phyloP scores from a whole-genome alignment of 495 filamentous ascomycete genomes.

The Trichoderma asperelloides region DNA sequence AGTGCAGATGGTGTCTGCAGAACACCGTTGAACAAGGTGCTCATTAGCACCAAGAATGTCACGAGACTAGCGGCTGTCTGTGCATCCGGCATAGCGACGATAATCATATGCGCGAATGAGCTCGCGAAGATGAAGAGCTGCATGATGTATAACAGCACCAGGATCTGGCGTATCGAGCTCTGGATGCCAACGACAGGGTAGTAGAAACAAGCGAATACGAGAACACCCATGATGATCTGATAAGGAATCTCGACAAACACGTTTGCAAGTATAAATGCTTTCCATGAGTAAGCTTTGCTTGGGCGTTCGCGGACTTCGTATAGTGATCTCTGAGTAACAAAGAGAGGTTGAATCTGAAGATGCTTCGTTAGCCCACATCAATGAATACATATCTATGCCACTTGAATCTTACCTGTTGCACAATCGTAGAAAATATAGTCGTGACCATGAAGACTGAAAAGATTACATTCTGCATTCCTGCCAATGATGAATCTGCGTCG shows the following conservation, averaged over 20 bases:
- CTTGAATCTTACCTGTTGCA: conserved; percentile 38
- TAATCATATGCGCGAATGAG: conserved; percentile 58
- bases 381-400: neutral
- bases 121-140: conserved; percentile 50
- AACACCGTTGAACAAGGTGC: conserved; percentile 42
- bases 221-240: conserved; percentile 48
- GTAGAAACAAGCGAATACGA: conserved; percentile 56
- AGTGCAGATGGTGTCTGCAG: conserved; percentile 39
- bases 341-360: conserved; percentile 53
- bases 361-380: neutral
- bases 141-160: conserved; percentile 50
- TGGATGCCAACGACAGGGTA: conserved; percentile 48
- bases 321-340: conserved; percentile 53
- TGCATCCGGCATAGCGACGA: conserved; percentile 53
- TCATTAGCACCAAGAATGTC: conserved; percentile 53
- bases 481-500: conserved; percentile 44
- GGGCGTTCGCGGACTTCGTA: conserved; percentile 63
- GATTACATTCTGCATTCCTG: conserved; percentile 55
- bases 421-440: conserved; percentile 52
- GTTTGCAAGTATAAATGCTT: conserved; percentile 57
- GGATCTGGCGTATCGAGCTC: conserved; percentile 42
- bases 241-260: conserved; percentile 70
- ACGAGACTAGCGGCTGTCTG: conserved; percentile 55
- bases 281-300: conserved; percentile 65
- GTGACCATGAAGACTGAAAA: conserved; percentile 69